Percentiles rank a stretch among this genome's conserved stretches.
Evolutionary conservation across 345 rosid species (phyloP).

Genomic region (Rhodamnia rubescens): DNA sequence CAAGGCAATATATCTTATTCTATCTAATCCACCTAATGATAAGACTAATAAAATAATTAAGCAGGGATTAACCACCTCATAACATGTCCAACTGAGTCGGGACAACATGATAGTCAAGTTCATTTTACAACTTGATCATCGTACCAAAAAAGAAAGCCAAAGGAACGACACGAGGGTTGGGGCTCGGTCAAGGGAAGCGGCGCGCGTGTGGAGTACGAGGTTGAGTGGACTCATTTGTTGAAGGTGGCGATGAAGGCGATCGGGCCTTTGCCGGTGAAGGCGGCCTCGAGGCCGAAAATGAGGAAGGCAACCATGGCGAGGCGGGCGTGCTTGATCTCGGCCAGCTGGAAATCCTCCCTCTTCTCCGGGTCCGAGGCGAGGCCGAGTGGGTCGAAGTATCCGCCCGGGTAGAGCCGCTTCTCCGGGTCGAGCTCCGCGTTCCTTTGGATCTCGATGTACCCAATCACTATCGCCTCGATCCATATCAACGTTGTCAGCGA

Average conservation of each 20-base stretch:
- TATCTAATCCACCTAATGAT: background rate
- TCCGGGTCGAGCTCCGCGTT: slow-evolving; percentile 80
- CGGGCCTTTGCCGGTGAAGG: slow-evolving; percentile 72
- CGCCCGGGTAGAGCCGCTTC: slow-evolving; percentile 37
- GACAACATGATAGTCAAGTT: background rate
- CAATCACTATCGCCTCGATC: slow-evolving; percentile 76
- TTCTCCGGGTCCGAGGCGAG: slow-evolving; percentile 71
- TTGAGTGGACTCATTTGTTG: slow-evolving; percentile 12
- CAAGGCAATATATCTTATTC: background rate
- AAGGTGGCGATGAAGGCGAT: slow-evolving; percentile 70
- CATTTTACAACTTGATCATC: background rate
- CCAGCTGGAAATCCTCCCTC: slow-evolving; percentile 50
- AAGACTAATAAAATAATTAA: background rate
- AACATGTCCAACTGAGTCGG: background rate
- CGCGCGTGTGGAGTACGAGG: background rate
- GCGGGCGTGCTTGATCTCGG: slow-evolving; percentile 79
- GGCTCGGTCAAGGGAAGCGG: background rate
- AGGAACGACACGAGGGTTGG: background rate
- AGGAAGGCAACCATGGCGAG: slow-evolving; percentile 88
- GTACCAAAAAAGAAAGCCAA: background rate
- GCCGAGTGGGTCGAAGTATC: slow-evolving; percentile 71
- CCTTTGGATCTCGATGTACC: slow-evolving; percentile 89
- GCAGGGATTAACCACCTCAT: background rate
- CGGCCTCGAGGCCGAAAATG: slow-evolving; percentile 66
- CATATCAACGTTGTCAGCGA: slow-evolving; percentile 75